These are phyloP conservation scores for Albatrellus ellisii DNA, from an alignment of 768 basidiomycete genomes.

Conservation along the genomic window DNA sequence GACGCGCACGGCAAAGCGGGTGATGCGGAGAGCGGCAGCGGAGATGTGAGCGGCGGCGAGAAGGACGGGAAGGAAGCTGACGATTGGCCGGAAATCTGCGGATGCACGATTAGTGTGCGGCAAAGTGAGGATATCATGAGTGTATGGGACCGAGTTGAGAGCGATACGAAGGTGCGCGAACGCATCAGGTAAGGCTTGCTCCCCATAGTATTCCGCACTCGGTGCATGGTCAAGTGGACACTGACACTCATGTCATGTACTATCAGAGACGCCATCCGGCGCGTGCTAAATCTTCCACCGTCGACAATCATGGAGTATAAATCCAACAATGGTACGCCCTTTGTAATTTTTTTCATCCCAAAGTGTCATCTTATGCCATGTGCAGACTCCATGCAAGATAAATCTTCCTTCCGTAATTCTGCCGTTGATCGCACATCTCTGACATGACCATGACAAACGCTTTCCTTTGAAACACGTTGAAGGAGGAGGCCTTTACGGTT, in stretches of 20 bases:
- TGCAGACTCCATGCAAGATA: constrained; percentile 80
- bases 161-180: constrained; percentile 61
- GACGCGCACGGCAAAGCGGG: constrained; percentile 20
- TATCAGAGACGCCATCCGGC: constrained; percentile 64
- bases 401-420: constrained; percentile 57
- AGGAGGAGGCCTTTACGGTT: no score
- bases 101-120: constrained; percentile 88
- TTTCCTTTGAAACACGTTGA: no score
- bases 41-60: constrained; percentile 16
- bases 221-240: neutral
- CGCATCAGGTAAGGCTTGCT: constrained; percentile 64
- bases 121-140: constrained; percentile 91
- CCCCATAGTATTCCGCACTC: neutral
- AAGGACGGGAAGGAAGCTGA: constrained; percentile 18
- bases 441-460: no score
- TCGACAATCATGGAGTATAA: constrained; percentile 90
- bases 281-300: constrained; percentile 61
- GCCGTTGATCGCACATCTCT: constrained; percentile 19
- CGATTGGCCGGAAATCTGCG: constrained; percentile 78
- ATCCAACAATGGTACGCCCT: constrained; percentile 65
- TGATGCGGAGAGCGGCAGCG: constrained; percentile 8
- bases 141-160: constrained; percentile 82
- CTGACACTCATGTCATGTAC: constrained; percentile 3
- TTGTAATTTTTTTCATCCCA: neutral
- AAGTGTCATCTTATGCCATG: neutral